Evolutionary conservation across 805 yeast genomes (phyloP).

Genomic region (Myxozyma vanderwaltii): DNA sequence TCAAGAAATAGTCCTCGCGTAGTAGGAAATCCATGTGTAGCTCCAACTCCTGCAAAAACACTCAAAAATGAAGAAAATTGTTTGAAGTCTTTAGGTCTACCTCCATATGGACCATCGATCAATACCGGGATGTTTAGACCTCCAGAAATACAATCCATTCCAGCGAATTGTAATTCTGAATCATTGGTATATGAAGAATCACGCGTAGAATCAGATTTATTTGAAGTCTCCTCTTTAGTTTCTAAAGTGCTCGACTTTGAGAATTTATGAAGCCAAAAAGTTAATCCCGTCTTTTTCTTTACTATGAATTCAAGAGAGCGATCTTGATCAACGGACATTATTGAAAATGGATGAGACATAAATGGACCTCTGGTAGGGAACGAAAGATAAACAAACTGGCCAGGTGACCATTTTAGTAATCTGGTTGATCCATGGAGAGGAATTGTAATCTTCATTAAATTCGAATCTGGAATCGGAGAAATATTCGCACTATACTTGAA

Average conservation of each 20-base stretch:
- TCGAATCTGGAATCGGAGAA: not conserved
- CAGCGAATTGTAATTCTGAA: not conserved
- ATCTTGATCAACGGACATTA: constrained; percentile 45
- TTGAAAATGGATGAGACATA: constrained; percentile 42
- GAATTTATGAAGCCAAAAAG: constrained; percentile 9
- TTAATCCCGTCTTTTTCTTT: constrained; percentile 35
- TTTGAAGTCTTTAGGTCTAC: constrained; percentile 46
- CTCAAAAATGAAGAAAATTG: constrained; percentile 49
- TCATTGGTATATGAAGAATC: not conserved
- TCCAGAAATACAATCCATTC: not conserved
- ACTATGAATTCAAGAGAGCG: constrained; percentile 48
- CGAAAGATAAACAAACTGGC: constrained; percentile 31
- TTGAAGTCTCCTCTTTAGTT: not conserved
- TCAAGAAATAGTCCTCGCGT: not conserved
- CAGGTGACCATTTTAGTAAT: constrained; percentile 31
- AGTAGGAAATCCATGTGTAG: constrained; percentile 48
- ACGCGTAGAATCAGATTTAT: not conserved
- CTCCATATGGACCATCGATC: constrained; percentile 54
- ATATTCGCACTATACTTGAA: constrained; percentile 27
- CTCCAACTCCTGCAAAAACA: constrained; percentile 52
- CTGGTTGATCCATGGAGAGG: constrained; percentile 7
- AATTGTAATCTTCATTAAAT: constrained; percentile 10
- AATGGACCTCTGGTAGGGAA: constrained; percentile 32
- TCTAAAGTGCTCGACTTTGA: not conserved
- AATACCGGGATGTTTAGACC: constrained; percentile 42